Conservation (phyloP, 1,284 basidiomycete genomes). For the Ceratobasidium sp. region DNA sequence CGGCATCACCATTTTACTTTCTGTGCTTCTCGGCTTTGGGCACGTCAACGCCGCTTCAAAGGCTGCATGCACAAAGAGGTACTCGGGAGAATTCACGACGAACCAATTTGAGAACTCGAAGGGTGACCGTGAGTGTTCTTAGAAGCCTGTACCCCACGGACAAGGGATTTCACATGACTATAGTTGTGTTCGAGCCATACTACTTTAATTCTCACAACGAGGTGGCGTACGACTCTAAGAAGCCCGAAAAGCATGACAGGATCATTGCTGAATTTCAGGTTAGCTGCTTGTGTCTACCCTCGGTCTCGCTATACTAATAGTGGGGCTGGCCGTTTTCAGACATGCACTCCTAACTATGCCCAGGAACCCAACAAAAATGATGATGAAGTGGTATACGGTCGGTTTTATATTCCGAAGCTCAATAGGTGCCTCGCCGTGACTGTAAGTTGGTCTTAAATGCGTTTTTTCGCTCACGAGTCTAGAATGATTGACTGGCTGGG, state of each 20-base stretch:
- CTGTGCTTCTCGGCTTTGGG: neutral
- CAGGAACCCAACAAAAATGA: conserved; percentile 1
- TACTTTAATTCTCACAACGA: neutral
- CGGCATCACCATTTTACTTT: neutral
- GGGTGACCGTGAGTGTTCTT: neutral
- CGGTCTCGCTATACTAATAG: neutral
- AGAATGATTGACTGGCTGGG: neutral
- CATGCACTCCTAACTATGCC: conserved; percentile 14
- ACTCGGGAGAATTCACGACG: neutral
- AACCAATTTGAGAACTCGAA: neutral
- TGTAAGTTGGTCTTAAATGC: neutral
- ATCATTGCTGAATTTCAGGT: neutral
- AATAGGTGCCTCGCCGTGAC: conserved; percentile 1
- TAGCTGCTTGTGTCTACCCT: neutral
- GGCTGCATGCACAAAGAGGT: neutral
- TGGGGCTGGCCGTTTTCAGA: neutral
- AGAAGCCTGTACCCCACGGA: neutral
- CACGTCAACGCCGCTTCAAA: neutral
- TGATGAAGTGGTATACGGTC: conserved; percentile 7
- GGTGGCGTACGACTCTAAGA: neutral
- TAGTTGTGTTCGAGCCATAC: neutral
- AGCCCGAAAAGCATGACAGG: neutral
- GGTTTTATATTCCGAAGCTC: conserved; percentile 1
- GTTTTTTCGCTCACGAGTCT: neutral
- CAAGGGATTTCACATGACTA: neutral